Evolutionary conservation across 1,284 basidiomycete genomes (phyloP).

Genomic region (Pseudozyma tsukubaensis): DNA sequence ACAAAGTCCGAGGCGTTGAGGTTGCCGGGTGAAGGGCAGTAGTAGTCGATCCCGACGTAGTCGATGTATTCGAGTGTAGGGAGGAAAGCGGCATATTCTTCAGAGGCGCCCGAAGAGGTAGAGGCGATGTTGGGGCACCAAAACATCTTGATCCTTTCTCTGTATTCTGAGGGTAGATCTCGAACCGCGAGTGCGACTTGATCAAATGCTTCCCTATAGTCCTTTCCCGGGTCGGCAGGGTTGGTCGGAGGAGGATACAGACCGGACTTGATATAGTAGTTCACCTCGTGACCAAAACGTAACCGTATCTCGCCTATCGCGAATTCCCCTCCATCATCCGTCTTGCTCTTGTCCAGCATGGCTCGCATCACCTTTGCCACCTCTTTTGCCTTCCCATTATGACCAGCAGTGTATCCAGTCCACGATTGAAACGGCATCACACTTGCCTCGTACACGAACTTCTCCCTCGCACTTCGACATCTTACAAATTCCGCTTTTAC

Average conservation of each 20-base stretch:
- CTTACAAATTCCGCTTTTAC: slow-evolving; percentile 9
- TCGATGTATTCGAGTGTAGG: slow-evolving; percentile 21
- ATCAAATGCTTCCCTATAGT: slow-evolving; percentile 25
- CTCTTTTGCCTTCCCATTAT: slow-evolving; percentile 20
- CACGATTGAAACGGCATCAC: slow-evolving; percentile 44
- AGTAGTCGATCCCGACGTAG: slow-evolving; percentile 46
- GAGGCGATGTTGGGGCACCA: slow-evolving; percentile 49
- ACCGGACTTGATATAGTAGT: slow-evolving; percentile 38
- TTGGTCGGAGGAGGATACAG: slow-evolving; percentile 21
- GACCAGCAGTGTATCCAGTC: slow-evolving; percentile 19
- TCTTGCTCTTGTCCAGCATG: slow-evolving; percentile 18
- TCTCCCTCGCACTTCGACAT: not conserved
- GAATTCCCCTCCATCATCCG: not conserved
- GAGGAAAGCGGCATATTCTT: slow-evolving; percentile 28
- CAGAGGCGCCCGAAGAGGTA: slow-evolving; percentile 9
- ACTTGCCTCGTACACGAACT: slow-evolving; percentile 29
- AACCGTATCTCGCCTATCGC: slow-evolving; percentile 26
- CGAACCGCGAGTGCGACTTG: slow-evolving; percentile 28
- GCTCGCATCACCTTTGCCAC: slow-evolving; percentile 24
- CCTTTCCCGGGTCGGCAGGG: slow-evolving; percentile 9
- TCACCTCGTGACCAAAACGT: slow-evolving; percentile 39
- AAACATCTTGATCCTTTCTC: slow-evolving; percentile 27
- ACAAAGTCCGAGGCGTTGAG: slow-evolving; percentile 23
- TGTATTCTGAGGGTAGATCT: not conserved
- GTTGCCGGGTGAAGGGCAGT: slow-evolving; percentile 25